Evolutionary conservation across 202 grass and related monocot genomes (phyloP).

Genomic region (Saccharum hybrid): DNA sequence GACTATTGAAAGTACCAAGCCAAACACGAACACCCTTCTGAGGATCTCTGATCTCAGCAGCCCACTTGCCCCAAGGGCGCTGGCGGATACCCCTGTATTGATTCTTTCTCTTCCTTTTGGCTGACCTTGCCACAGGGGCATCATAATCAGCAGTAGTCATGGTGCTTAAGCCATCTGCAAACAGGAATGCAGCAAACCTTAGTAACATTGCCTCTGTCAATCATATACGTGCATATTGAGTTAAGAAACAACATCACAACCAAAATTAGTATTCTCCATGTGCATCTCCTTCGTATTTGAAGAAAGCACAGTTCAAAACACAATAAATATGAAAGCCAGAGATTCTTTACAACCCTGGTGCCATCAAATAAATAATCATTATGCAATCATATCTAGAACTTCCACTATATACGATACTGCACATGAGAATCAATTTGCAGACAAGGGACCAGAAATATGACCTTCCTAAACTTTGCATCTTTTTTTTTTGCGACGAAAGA

Average conservation of each 20-base stretch:
- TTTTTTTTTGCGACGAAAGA: no score
- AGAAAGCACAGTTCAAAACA: not conserved
- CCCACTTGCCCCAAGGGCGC: slow-evolving; percentile 99
- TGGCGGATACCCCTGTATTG: slow-evolving; percentile 92
- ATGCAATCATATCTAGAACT: slow-evolving; percentile 7
- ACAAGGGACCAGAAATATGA: not conserved
- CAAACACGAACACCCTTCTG: slow-evolving; percentile 91
- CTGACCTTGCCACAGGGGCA: slow-evolving; percentile 53
- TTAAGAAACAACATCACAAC: not conserved
- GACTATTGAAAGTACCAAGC: slow-evolving; percentile 94
- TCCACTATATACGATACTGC: not conserved
- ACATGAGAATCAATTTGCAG: not conserved
- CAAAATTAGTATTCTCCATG: slow-evolving; percentile 1
- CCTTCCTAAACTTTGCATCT: not conserved
- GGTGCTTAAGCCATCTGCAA: slow-evolving; percentile 57
- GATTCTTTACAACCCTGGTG: not conserved
- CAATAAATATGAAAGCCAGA: not conserved
- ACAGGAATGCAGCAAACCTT: slow-evolving; percentile 9
- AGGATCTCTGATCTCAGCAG: slow-evolving; percentile 98
- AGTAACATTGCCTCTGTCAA: not conserved
- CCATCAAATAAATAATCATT: not conserved
- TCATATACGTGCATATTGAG: slow-evolving; percentile 15
- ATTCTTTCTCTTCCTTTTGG: slow-evolving; percentile 93
- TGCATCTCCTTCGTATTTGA: not conserved
- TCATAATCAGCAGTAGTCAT: slow-evolving; percentile 49